Conservation (phyloP, 2,329 filamentous ascomycete species). For the Nannizzia gypsea region DNA sequence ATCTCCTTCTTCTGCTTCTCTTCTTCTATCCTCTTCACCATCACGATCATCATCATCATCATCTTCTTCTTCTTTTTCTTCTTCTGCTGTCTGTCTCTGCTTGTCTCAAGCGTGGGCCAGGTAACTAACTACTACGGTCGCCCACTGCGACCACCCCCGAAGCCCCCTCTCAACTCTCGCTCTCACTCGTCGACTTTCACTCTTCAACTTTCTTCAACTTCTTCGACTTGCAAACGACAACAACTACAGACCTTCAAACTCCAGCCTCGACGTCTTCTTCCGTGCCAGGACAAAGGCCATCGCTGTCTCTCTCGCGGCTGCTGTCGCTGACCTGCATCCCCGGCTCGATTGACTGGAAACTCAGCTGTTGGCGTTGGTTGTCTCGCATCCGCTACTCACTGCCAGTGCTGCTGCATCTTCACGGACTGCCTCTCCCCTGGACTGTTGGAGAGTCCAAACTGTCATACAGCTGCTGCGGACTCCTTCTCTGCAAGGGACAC, state of each 20-base stretch:
- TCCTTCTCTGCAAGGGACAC: not conserved
- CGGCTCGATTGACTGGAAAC: not conserved
- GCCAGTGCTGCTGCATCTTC: no score
- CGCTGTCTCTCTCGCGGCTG: not conserved
- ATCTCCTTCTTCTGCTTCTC: no score
- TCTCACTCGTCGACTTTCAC: conserved; percentile 10
- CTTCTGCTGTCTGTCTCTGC: not conserved
- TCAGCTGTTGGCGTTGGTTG: no score
- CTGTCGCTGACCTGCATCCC: not conserved
- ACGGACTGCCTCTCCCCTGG: no score
- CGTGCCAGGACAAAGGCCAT: no score
- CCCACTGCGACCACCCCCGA: not conserved
- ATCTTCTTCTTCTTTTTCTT: not conserved
- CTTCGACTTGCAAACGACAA: not conserved
- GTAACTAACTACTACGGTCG: not conserved
- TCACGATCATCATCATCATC: no score
- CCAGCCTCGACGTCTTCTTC: no score
- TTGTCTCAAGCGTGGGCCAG: not conserved
- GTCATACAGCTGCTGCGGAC: no score
- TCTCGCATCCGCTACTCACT: no score
- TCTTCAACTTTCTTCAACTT: conserved; percentile 11
- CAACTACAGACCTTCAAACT: no score
- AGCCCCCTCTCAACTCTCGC: conserved; percentile 6
- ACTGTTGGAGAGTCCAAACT: no score
- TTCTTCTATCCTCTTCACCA: no score